A percentile compares a stretch with the other conserved stretches of the same genome.
phyloP scores from a whole-genome alignment of 75 land plant genomes.

The Selaginella tamariscina region DNA sequence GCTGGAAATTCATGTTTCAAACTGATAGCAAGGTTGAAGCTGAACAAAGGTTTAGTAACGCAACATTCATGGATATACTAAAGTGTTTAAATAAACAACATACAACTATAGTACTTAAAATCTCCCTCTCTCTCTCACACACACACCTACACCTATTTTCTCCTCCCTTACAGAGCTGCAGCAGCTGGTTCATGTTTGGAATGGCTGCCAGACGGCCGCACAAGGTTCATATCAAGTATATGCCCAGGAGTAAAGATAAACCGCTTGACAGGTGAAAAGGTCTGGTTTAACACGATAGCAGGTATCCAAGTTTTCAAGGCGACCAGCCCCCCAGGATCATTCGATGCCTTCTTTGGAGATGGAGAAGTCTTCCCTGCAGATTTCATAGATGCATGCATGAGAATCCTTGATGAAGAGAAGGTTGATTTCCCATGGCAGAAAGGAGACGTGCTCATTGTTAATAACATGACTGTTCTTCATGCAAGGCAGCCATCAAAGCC shows the following conservation, averaged over 20 bases:
- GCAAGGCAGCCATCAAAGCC: slow-evolving; percentile 9
- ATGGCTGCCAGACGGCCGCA: not conserved
- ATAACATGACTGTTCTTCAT: slow-evolving; percentile 22
- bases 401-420: slow-evolving; percentile 13
- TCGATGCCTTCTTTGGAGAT: slow-evolving; percentile 15
- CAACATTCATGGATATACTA: not conserved
- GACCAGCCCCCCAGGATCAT: not conserved
- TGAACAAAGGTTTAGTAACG: not conserved
- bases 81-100: not conserved
- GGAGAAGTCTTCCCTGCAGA: slow-evolving; percentile 9
- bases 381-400: not conserved
- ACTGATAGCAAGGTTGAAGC: not conserved
- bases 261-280: not conserved
- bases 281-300: not conserved
- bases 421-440: slow-evolving; percentile 20
- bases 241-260: not conserved
- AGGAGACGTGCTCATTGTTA: slow-evolving; percentile 22
- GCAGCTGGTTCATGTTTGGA: not conserved
- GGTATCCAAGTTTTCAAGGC: not conserved
- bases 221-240: not conserved
- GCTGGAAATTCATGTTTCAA: not conserved
- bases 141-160: too few species aligned
- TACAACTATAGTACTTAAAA: too few species aligned
- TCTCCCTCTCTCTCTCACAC: too few species aligned
- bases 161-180: not conserved